Conservation (phyloP, 768 basidiomycete species). For the Boletus rufocinnamomeus region DNA sequence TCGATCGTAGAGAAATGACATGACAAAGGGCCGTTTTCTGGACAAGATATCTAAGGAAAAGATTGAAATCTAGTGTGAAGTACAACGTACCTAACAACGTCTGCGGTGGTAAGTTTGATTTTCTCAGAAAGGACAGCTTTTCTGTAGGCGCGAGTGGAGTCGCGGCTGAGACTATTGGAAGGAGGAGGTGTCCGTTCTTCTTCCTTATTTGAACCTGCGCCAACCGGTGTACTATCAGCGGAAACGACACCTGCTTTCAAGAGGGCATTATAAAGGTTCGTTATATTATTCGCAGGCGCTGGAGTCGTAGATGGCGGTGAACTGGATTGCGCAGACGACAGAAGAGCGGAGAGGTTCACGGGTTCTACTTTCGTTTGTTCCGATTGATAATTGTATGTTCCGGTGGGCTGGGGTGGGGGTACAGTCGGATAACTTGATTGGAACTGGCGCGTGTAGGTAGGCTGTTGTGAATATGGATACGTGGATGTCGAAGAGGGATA, state of each 20-base stretch:
- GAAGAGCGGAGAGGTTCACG: constrained; percentile 32
- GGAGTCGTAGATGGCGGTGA: constrained; percentile 27
- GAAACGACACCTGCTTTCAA: constrained; percentile 80
- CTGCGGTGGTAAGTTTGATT: constrained; percentile 65
- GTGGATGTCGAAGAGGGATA: constrained; percentile 27
- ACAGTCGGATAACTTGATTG: constrained; percentile 35
- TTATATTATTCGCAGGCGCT: constrained; percentile 43
- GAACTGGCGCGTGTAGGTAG: constrained; percentile 31
- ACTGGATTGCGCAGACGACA: constrained; percentile 29
- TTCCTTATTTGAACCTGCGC: constrained; percentile 41
- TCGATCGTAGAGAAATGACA: constrained; percentile 70
- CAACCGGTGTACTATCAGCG: constrained; percentile 51
- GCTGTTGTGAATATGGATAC: constrained; percentile 35
- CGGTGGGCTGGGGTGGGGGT: constrained; percentile 36
- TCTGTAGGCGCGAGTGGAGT: constrained; percentile 59
- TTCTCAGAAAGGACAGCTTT: constrained; percentile 57
- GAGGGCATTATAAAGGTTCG: constrained; percentile 64
- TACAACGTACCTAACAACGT: constrained; percentile 64
- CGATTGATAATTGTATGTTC: constrained; percentile 28
- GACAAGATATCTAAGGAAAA: constrained; percentile 24
- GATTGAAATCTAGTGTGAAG: neutral
- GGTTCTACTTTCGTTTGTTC: constrained; percentile 33
- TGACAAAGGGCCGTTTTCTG: constrained; percentile 54
- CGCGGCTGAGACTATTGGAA: constrained; percentile 42
- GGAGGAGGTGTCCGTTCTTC: constrained; percentile 34